Conservation (phyloP, 805 yeast species). For the Pichia thaimueangensis region DNA sequence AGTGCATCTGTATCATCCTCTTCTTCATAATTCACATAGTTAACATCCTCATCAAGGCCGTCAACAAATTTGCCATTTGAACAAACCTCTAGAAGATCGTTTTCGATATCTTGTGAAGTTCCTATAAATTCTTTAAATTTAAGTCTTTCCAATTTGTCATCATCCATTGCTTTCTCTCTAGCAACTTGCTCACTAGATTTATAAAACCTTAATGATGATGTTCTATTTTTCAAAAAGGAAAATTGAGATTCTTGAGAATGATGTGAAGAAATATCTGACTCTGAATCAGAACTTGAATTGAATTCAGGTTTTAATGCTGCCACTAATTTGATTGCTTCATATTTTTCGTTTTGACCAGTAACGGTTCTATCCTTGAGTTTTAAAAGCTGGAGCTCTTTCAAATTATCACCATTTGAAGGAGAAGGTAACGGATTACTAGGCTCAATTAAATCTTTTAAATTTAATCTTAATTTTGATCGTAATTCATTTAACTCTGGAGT, state of each 20-base stretch:
- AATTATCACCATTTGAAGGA: background rate
- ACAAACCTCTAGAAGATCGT: constrained; percentile 22
- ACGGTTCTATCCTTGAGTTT: background rate
- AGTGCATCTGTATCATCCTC: constrained; percentile 35
- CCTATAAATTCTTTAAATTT: constrained; percentile 10
- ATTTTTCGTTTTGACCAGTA: no score
- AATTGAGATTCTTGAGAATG: constrained; percentile 19
- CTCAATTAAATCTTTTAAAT: background rate
- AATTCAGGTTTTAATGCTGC: background rate
- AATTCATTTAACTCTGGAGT: background rate
- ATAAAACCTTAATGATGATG: constrained; percentile 33
- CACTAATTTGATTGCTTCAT: background rate
- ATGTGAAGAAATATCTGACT: constrained; percentile 19
- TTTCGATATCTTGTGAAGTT: constrained; percentile 16
- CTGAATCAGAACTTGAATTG: background rate
- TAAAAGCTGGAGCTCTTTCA: background rate
- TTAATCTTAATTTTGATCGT: background rate
- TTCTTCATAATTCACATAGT: constrained; percentile 23
- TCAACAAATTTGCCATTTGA: background rate
- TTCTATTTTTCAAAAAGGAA: constrained; percentile 27
- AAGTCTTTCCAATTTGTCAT: constrained; percentile 8
- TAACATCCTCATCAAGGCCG: constrained; percentile 8
- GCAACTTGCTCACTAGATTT: constrained; percentile 29
- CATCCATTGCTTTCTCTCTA: constrained; percentile 19
- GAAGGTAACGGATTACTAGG: constrained; percentile 9